Evolutionary conservation across 2,329 filamentous ascomycete species (phyloP), one percentile per base, ranked within the genome.

Genomic region (Apiospora rasikravindrae): DNA sequence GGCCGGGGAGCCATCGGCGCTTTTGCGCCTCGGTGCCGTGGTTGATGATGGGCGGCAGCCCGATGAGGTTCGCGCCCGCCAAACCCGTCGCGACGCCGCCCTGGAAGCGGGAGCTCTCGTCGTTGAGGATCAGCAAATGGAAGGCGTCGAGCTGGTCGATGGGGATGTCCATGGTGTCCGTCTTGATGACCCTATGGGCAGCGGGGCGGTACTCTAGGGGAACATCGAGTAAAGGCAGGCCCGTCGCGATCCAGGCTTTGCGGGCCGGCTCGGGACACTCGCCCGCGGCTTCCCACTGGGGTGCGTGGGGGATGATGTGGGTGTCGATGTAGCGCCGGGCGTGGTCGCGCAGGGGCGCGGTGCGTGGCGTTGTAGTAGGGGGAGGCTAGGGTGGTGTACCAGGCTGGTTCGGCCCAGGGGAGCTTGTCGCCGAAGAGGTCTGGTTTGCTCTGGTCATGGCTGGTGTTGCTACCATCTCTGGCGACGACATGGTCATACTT

Each of bases 111-210:
- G 94, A 97, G 61, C 99, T 86, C 88, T 99, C 96, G 77, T 99
- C 96, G 0, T 96, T 98, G 73, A 99, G 82, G 66, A 98, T 88
- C 89, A 98, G 89, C 88, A 99, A 96, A 84, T 99, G 96, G 91
- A 98, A 99, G 57, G 97, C 89, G 85, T 99, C 96, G 96, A 96
- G 99, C 82, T 96, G 92, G 84, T 98, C 94, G 0, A 93, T 86
- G 0, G 92, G 83, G 16, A 99, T 96, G 67, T 91, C 92, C 8
- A 83, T 83, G 0, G 84, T 84, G 0, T 86, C 85, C 1, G 84
- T 75, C 84, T 93, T 90, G 77, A 98, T 89, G 6, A 88, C 86
- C 80, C 92, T 24, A n/a, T 51, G 49, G 0, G 10, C n/a, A 3
- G 49, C n/a, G 29, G 29, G 57, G 19, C 57, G 57, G 57, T 64